A percentile compares a stretch with the other conserved stretches of the same genome.
phyloP scores from a whole-genome alignment of 495 filamentous ascomycete species.

The Xylaria acuta region DNA sequence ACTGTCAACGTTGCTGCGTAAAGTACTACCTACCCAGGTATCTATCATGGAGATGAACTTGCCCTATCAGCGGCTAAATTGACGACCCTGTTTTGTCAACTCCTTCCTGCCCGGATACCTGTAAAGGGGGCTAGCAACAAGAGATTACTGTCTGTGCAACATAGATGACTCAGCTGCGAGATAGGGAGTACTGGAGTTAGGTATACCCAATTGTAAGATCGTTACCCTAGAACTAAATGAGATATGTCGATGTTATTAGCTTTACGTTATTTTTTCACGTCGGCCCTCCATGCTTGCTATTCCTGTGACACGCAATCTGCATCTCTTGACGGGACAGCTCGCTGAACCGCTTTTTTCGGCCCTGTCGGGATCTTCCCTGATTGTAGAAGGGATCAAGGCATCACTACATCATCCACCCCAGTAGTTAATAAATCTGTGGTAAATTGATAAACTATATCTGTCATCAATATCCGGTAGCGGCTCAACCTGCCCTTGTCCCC shows the following conservation, averaged over 20 bases:
- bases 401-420: background rate
- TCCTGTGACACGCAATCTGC: background rate
- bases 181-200: constrained; percentile 21
- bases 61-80: background rate
- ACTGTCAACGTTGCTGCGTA: constrained; percentile 26
- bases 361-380: background rate
- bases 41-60: background rate
- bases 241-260: background rate
- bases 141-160: background rate
- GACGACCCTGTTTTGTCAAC: background rate
- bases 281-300: background rate
- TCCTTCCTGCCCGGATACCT: background rate
- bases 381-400: background rate
- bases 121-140: background rate
- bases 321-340: background rate
- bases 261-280: background rate
- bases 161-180: background rate
- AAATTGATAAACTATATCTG: background rate
- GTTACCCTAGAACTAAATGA: background rate
- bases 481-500: background rate
- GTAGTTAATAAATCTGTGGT: background rate
- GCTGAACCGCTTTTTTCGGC: background rate
- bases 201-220: constrained; percentile 20
- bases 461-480: background rate
- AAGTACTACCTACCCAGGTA: background rate